phyloP scores from a whole-genome alignment of 352 stramenopile species.

The Pilasporangium apinafurcum region DNA sequence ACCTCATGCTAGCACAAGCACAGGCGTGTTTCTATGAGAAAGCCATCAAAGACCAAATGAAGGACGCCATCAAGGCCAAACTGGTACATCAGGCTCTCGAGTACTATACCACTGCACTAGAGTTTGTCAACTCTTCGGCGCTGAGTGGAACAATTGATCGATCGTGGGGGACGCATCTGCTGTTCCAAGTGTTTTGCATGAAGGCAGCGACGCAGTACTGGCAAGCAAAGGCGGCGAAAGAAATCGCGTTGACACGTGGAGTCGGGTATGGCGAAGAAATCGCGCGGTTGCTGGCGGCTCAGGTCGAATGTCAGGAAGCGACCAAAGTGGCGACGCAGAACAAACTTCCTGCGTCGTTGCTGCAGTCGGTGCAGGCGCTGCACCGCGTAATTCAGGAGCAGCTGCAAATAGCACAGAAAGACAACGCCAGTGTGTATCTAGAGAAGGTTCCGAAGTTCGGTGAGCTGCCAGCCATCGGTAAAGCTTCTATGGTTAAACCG shows the following conservation, averaged over 20 bases:
- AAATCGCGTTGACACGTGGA: constrained; percentile 37
- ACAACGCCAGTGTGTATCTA: constrained; percentile 79
- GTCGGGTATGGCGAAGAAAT: constrained; percentile 79
- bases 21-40: constrained; percentile 92
- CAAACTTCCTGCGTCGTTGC: constrained; percentile 46
- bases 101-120: constrained; percentile 49
- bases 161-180: constrained; percentile 57
- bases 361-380: constrained; percentile 46
- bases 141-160: constrained; percentile 47
- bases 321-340: constrained; percentile 55
- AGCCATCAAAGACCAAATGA: constrained; percentile 85
- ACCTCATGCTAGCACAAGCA: constrained; percentile 79
- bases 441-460: constrained; percentile 60
- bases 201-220: constrained; percentile 70
- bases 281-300: constrained; percentile 39
- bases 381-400: constrained; percentile 51
- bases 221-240: constrained; percentile 63
- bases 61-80: constrained; percentile 78
- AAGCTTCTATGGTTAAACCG: constrained; percentile 64
- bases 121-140: constrained; percentile 45
- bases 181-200: constrained; percentile 71
- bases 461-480: constrained; percentile 47
- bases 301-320: constrained; percentile 46
- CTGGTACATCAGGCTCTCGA: constrained; percentile 73
- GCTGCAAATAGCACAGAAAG: constrained; percentile 55